Evolutionary conservation across 2,329 filamentous ascomycete species (phyloP), one percentile per base, ranked within the genome.

Genomic region (Pestalotiopsis fici): DNA sequence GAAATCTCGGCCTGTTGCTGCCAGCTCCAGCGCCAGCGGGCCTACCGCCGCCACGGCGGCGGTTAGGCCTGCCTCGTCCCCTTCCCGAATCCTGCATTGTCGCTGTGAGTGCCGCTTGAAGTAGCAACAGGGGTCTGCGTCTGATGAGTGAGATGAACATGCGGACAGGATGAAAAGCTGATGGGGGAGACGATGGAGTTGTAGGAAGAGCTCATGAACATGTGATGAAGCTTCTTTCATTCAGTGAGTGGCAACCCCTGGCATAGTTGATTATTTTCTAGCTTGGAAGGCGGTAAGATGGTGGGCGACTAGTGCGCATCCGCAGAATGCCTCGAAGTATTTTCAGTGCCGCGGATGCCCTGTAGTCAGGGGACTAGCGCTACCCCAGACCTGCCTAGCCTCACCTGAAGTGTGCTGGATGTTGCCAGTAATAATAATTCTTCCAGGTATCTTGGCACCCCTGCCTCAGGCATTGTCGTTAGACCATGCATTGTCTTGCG

Each of bases 251-350:
- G 23, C 55, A 27, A 15, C 23, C 55, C 55, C 55, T 57, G 27
- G 13, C 23, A 23, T 57, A 50, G n/a, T n/a, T 63, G 21, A 47
- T 39, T 63, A 43, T 63, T 63, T 63, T 63, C 57, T 18, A 50
- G n/a, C 31, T 35, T n/a, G 11, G 27, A n/a, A 15, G 21, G 39
- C n/a, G 60, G 43, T 63, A 63, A 63, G 60, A 63, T 63, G 60
- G 25, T 21, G 35, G 37, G 12, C 21, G 60, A 37, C 37, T 23
- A 23, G 37, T 12, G 21, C 35, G 15, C 23, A 35, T n/a, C 25
- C 21, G 23, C 21, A 23, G 25, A 27, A 21, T 50, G 43, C 43
- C 43, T 50, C 18, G 11, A 50, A n/a, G 43, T 50, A 50, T 50
- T 23, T 50, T 50, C n/a, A 50, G 43, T 21, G 43, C 43, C 21